Evolutionary conservation across 1,139 yeast genomes (phyloP), one percentile per base, ranked within the genome.

Genomic region (Wickerhamomyces sp.): DNA sequence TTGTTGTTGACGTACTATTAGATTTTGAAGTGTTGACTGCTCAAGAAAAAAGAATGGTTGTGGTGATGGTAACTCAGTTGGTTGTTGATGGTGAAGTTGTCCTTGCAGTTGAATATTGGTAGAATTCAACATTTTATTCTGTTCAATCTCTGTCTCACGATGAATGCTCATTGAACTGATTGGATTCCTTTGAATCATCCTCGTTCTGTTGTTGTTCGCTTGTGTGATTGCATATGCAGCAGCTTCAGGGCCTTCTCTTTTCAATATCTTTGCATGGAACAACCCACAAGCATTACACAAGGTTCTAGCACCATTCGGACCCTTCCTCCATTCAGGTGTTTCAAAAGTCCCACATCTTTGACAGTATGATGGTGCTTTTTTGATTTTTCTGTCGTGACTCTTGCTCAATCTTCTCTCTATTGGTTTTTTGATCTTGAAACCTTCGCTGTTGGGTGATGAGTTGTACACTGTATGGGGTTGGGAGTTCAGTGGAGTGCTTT

Each of bases 271-370:
- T 29, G 93, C 89, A 64, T 84, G 89, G 62, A 78, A 86, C 42
- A 89, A 70, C 0, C 96, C 96, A 66, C 96, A 89, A 0, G 96
- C 95, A 63, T 89, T 89, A 65, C 96, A 89, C 48, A 89, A 69
- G 0, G 95, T 86, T 43, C 94, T 72, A 13, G 84, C 85, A 0
- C 96, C 96, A 50, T 80, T 78, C 2, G 96, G 96, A 0, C 96
- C 96, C 46, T 90, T 73, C 54, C 96, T 72, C 96, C 96, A 89
- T 66, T 89, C 96, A 1, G 96, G 95, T 1, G 96, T 88, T 50
- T 83, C 88, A 3, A 78, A 75, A n/a, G 86, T 81, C 23, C 84
- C 86, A 63, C 96, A 89, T 52, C 84, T 79, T 48, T 74, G 76
- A 60, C 90, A 83, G 35, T 62, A 59, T 45, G 50, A 47, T 38